Percentiles rank a stretch among this genome's conserved stretches.
Evolutionary conservation across 2,329 filamentous ascomycete species (phyloP).

Genomic region (Colletotrichum tabaci): DNA sequence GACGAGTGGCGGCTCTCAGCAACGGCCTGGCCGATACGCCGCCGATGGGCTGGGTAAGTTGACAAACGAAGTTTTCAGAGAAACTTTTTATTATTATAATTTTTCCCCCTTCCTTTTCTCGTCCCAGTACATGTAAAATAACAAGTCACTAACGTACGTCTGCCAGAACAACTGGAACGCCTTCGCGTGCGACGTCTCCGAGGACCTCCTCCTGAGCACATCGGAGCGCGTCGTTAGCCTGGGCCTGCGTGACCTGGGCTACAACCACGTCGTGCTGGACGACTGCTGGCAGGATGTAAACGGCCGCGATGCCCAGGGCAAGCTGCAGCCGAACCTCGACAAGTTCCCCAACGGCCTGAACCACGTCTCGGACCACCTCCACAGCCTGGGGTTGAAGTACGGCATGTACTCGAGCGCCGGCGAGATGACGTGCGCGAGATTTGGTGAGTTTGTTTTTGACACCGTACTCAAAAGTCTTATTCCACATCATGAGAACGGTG

Average conservation of each 20-base stretch:
- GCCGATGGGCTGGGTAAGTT: slow-evolving; percentile 44
- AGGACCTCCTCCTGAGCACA: slow-evolving; percentile 42
- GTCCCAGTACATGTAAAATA: neutral
- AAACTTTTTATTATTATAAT: no score
- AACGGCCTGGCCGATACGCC: slow-evolving; percentile 44
- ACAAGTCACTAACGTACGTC: neutral
- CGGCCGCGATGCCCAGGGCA: slow-evolving; percentile 46
- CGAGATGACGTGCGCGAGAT: slow-evolving; percentile 65
- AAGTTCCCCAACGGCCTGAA: slow-evolving; percentile 57
- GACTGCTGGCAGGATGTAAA: slow-evolving; percentile 54
- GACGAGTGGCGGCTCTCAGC: slow-evolving; percentile 38
- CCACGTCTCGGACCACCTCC: slow-evolving; percentile 52
- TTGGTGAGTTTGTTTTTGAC: slow-evolving; percentile 4
- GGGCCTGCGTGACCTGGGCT: slow-evolving; percentile 49
- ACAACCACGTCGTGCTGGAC: slow-evolving; percentile 51
- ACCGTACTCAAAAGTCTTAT: no score
- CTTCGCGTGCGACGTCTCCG: slow-evolving; percentile 41
- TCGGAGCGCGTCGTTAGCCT: slow-evolving; percentile 46
- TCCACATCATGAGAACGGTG: no score
- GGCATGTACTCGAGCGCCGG: slow-evolving; percentile 61
- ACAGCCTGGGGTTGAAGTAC: slow-evolving; percentile 54
- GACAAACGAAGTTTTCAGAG: no score
- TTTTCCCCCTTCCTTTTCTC: neutral
- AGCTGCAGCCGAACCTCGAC: slow-evolving; percentile 49
- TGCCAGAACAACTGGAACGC: slow-evolving; percentile 40